These are phyloP conservation scores for Entomophthora muscae DNA, from an alignment of 371 early-diverging fungal species.

Conservation along the genomic window DNA sequence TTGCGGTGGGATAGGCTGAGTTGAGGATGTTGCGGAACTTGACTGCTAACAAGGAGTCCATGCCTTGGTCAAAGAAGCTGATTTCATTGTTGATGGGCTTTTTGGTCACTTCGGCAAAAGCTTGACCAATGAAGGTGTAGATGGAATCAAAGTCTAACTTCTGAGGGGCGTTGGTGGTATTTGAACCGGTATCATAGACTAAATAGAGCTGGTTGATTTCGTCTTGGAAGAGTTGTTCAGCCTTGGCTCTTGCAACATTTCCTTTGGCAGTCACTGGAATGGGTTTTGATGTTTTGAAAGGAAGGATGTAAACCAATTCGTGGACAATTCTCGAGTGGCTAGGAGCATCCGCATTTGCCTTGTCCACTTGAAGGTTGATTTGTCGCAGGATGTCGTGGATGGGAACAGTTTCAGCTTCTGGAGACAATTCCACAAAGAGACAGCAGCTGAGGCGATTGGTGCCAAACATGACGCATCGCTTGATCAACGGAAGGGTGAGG, in stretches of 20 bases:
- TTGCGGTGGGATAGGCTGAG: neutral
- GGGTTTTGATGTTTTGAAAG: constrained; percentile 9
- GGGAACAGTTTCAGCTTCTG: neutral
- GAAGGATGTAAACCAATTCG: constrained; percentile 22
- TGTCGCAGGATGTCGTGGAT: neutral
- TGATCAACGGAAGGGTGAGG: neutral
- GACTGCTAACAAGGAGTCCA: neutral
- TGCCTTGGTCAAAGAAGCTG: neutral
- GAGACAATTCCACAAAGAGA: neutral
- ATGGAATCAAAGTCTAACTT: neutral
- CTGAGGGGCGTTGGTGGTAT: neutral
- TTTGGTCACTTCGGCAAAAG: neutral
- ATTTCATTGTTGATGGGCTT: neutral
- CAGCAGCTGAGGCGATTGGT: neutral
- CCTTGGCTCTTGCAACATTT: constrained; percentile 9
- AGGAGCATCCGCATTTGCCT: constrained; percentile 18
- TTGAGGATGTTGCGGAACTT: constrained; percentile 1
- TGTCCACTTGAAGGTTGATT: constrained; percentile 9
- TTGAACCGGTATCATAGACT: neutral
- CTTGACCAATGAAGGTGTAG: neutral
- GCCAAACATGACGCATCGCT: neutral
- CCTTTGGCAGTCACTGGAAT: constrained; percentile 18
- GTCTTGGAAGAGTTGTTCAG: neutral
- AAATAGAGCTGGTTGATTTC: neutral
- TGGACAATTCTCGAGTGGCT: constrained; percentile 16